Evolutionary conservation across 2,329 filamentous ascomycete genomes (phyloP), one percentile per base, ranked within the genome.

Genomic region (Microsporum canis): DNA sequence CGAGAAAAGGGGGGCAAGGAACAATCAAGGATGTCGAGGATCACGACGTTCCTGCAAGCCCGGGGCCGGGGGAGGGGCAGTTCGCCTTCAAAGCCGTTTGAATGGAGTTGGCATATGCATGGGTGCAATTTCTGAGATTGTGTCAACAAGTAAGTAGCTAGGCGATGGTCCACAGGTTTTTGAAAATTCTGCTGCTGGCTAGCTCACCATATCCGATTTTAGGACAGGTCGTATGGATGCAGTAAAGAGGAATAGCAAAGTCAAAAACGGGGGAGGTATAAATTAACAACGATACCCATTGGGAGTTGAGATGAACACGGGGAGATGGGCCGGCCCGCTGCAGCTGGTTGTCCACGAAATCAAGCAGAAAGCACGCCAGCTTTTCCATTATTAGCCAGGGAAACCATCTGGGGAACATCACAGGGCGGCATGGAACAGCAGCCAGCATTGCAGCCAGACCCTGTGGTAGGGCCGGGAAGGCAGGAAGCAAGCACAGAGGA

Each of bases 321-420:
- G 64, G 59, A 63, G 72, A 73, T 75, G 74, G 74, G 72, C 75
- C 74, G 74, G 74, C 69, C 74, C 74, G 74, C 72, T 71, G 73
- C 73, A 74, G 72, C 72, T 41, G 38, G 57, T 59, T 31, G 38
- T 70, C 72, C 49, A 34, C 49, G 29, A 53, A 53, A 53, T 53
- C 49, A 47, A 23, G 14, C 49, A 53, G 49, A 53, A 53, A 12
- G 49, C 49, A 53, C 49, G 49, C 49, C 49, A 53, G 49, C 27
- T 53, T 53, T 33, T 31, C 49, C 49, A 53, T 53, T 53, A 31
- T 31, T 53, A 53, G 49, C 49, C 27, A 53, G 49, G 49, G 49
- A 67, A 71, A 68, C 12, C 68, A 60, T 62, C 58, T 60, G 60
- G 62, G 60, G 58, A 63, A 60, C 59, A 59, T 41, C 59, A 62